Evolutionary conservation across 202 grass and related monocot species (phyloP), one percentile per base, ranked within the genome.

Genomic region (Zoysia matrella): DNA sequence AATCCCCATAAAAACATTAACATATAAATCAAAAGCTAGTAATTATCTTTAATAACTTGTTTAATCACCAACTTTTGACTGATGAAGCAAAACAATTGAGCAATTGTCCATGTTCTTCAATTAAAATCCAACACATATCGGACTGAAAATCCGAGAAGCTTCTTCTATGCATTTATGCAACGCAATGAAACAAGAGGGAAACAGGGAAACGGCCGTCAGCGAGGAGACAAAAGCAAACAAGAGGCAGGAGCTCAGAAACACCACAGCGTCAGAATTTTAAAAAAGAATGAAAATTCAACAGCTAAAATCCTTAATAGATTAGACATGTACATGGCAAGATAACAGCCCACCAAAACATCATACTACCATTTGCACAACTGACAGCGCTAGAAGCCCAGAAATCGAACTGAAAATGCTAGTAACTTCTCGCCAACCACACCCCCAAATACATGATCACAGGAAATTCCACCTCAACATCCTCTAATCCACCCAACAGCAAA

Each of bases 251-350:
- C 50, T 76, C 13, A 51, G 46, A 15, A 22, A 55, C 6, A 80
- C 36, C 51, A 42, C 39, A 47, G 9, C 0, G 3, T 8, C 61
- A 73, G 44, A 76, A 47, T 11, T 15, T 67, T 48, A 71, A 61
- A 18, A 56, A 77, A 44, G 81, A 51, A 11, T 50, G 12, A 77
- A 60, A 81, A 73, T 22, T 72, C n/a, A 81, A 72, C 58, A 18
- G 9, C 3, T 72, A 68, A 47, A 36, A 42, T 73, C 54, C 60
- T 77, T 78, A 18, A 78, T 82, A 86, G 48, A 74, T 78, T 78
- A 72, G 50, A 86, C 61, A 89, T 86, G 83, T 82, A 86, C 74
- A 89, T 30, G 77, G 49, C n/a, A 43, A 52, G 54, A 74, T 47
- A 16, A 36, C 40, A 67, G 41, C 53, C 49, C 65, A 72, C 49